These are phyloP conservation scores for Mucor circinelloides DNA, from an alignment of 371 early-diverging fungal species.

Conservation along the genomic window DNA sequence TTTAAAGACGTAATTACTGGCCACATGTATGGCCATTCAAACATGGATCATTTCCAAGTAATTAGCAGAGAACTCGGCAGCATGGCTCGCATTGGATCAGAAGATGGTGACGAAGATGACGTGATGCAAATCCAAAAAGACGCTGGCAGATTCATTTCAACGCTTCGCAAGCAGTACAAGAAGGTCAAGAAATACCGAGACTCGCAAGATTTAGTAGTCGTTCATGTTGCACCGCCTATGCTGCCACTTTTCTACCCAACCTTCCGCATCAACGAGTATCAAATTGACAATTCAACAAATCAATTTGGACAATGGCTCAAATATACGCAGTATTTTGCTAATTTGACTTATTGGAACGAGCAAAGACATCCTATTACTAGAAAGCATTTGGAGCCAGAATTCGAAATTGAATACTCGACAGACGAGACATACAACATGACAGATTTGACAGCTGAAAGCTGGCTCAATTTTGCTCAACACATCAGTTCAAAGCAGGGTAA, in stretches of 20 bases:
- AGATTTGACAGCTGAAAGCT: constrained; percentile 54
- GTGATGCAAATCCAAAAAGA: constrained; percentile 51
- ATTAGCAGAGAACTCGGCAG: constrained; percentile 31
- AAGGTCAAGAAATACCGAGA: constrained; percentile 31
- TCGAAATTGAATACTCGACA: constrained; percentile 56
- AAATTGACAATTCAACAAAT: constrained; percentile 7
- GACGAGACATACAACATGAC: constrained; percentile 59
- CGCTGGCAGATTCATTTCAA: constrained; percentile 32
- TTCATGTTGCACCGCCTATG: constrained; percentile 66
- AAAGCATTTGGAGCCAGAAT: constrained; percentile 26
- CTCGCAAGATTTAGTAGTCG: constrained; percentile 49
- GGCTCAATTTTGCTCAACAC: constrained; percentile 42
- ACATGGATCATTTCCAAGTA: constrained; percentile 72
- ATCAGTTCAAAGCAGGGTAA: constrained; percentile 19
- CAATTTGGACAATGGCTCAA: constrained; percentile 21
- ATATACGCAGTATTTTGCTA: constrained; percentile 24
- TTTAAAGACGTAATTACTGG: constrained; percentile 63
- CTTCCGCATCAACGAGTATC: constrained; percentile 65
- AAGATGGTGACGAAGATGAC: constrained; percentile 28
- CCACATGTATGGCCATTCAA: constrained; percentile 78
- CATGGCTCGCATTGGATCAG: background rate
- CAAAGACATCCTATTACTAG: background rate
- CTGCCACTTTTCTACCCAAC: constrained; percentile 73
- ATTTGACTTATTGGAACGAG: constrained; percentile 23
- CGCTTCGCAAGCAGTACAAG: constrained; percentile 31